Base-by-base conservation (phyloP, 1,139 yeast species). In the Trichomonascaceae sp. region DNA sequence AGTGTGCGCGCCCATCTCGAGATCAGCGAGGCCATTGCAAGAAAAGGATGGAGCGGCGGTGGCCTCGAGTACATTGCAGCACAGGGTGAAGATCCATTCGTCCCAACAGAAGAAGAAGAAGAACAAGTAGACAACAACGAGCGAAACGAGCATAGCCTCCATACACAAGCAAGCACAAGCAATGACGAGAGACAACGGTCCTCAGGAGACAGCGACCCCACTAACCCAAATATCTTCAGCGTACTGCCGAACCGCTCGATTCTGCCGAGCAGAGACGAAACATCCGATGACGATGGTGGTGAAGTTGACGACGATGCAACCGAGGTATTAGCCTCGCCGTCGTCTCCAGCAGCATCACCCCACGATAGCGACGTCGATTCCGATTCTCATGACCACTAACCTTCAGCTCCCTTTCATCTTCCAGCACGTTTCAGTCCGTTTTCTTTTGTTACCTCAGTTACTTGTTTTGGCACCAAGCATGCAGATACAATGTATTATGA, bases 11-110 rank as follows among this genome's bases (percentile, higher is more conserved):
- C 92, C 2, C 89, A 82, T 48, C 71, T 84, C 23, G 92, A 81
- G 47, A 72, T 82, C 4, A 76, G 73, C 45, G 93, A 80, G 48
- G 77, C 80, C 15, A 72, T 84, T 25, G 93, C 93, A 0, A 66
- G 75, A 37, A 82, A 82, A 51, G 92, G 93, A 5, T 77, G 87
- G 84, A 67, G 79, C 8, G 93, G 93, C 6, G 89, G 89, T 15
- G 93, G 93, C 0, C 57, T 81, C 27, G 93, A 82, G 49, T 76
- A 70, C 18, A 57, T 82, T 34, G 58, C 72, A 17, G 32, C 44
- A 3, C 47, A 51, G 15, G 57, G 71, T 58, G 56, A 58, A 2
- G 67, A 62, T 37, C 68, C 68, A 20, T 63, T 64, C 40, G 58
- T 51, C 16, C 46, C 46, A 14, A 50, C 41, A 3, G 50, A 44